phyloP scores from a whole-genome alignment of 805 yeast species.

The Alloascoidea africana region DNA sequence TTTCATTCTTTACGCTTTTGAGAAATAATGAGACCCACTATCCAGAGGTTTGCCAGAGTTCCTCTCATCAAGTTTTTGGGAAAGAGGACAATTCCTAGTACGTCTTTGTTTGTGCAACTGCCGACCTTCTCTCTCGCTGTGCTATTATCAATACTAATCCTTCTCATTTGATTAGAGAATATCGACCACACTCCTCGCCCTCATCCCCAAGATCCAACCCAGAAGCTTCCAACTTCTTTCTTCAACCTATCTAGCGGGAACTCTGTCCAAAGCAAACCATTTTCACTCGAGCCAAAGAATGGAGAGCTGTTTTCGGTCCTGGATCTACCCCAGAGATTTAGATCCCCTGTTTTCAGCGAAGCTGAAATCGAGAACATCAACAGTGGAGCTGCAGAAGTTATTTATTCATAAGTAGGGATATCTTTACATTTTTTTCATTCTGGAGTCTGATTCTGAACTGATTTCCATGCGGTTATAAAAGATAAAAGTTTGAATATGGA shows the following conservation, averaged over 20 bases:
- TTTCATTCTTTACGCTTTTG: not conserved
- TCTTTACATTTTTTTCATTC: not conserved
- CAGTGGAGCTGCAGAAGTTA: constrained; percentile 69
- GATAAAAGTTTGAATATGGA: constrained; percentile 4
- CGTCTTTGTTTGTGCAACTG: constrained; percentile 23
- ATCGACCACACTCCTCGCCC: constrained; percentile 24
- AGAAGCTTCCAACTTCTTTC: constrained; percentile 21
- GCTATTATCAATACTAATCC: constrained; percentile 16
- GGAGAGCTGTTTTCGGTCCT: constrained; percentile 31
- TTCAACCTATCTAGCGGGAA: constrained; percentile 16
- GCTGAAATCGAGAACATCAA: constrained; percentile 63
- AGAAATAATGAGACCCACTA: constrained; percentile 18
- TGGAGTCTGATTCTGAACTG: constrained; percentile 3
- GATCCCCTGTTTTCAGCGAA: constrained; percentile 46
- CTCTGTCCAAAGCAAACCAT: constrained; percentile 11
- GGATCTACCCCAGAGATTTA: constrained; percentile 61
- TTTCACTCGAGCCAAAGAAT: constrained; percentile 10
- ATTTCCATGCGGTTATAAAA: constrained; percentile 3
- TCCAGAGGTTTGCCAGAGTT: constrained; percentile 15
- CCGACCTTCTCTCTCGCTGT: constrained; percentile 13
- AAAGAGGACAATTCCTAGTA: constrained; percentile 41
- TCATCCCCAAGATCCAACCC: constrained; percentile 23
- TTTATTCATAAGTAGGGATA: constrained; percentile 13
- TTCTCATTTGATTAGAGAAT: constrained; percentile 12
- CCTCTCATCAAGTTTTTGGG: constrained; percentile 85